Evolutionary conservation across 352 stramenopile species (phyloP).

Genomic region (Pelagophyceae sp.): DNA sequence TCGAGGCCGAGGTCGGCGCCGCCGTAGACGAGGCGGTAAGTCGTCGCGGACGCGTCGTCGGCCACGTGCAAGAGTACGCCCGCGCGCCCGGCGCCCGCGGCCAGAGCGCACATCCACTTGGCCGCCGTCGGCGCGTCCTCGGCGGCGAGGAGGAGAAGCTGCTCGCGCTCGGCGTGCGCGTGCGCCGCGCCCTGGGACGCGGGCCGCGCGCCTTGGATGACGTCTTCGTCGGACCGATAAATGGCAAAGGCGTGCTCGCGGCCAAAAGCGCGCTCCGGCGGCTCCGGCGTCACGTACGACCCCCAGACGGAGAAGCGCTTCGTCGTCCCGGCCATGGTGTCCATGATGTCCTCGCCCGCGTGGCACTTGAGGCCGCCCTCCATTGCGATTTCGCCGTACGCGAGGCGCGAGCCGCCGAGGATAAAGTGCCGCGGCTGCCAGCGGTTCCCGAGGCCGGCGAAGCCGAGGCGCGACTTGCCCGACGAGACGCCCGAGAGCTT

Average conservation of each 20-base stretch:
- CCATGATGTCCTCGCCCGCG: not conserved
- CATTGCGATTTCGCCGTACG: not conserved
- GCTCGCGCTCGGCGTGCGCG: not conserved
- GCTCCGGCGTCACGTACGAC: conserved; percentile 10
- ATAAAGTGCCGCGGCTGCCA: conserved; percentile 15
- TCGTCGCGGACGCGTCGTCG: not conserved
- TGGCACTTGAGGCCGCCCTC: not conserved
- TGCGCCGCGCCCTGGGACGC: too few species aligned
- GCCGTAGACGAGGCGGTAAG: not conserved
- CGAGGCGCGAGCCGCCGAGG: not conserved
- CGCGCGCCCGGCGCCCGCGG: not conserved
- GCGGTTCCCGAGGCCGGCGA: not conserved
- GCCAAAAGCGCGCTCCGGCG: not conserved
- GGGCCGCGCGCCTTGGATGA: not conserved
- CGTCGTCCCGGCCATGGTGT: not conserved
- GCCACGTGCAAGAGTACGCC: not conserved
- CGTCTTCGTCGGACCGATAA: conserved; percentile 9
- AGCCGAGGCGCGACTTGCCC: too few species aligned
- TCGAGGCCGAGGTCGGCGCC: not conserved
- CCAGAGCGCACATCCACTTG: not conserved
- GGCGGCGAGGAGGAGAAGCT: not conserved
- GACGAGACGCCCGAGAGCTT: conserved; percentile 9
- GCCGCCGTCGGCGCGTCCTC: not conserved
- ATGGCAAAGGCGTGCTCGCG: conserved; percentile 4
- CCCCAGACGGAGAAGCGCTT: conserved; percentile 4